Evolutionary conservation across 805 yeast species (phyloP).

Genomic region (Komagataella populi): DNA sequence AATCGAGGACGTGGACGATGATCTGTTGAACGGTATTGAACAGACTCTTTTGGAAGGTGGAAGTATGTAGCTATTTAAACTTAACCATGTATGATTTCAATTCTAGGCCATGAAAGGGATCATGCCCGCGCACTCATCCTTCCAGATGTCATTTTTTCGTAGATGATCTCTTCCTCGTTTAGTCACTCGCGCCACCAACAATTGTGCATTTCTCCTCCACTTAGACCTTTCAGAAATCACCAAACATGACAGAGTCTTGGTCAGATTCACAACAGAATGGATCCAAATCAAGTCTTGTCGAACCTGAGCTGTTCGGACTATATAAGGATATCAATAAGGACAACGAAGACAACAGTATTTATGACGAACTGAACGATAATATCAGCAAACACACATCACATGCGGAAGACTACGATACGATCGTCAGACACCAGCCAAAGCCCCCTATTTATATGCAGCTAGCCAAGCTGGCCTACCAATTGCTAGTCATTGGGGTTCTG

Average conservation of each 20-base stretch:
- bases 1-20: slow-evolving; percentile 65
- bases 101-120: background rate
- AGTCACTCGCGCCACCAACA: background rate
- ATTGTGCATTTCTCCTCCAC: background rate
- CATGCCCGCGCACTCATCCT: background rate
- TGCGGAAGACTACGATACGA: slow-evolving; percentile 2
- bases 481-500: slow-evolving; percentile 19
- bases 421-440: slow-evolving; percentile 3
- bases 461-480: slow-evolving; percentile 3
- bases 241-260: background rate
- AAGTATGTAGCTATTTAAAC: background rate
- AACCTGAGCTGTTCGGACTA: slow-evolving; percentile 5
- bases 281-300: background rate
- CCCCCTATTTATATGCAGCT: slow-evolving; percentile 2
- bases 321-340: slow-evolving; percentile 13
- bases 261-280: background rate
- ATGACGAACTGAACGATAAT: slow-evolving; percentile 20
- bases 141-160: background rate
- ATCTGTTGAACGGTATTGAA: slow-evolving; percentile 69
- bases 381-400: slow-evolving; percentile 15
- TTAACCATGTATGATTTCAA: background rate
- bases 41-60: slow-evolving; percentile 16
- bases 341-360: slow-evolving; percentile 13
- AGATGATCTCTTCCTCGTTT: background rate
- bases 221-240: background rate